Conservation (phyloP, 768 basidiomycete genomes). For the Pleurotus ostreatus region DNA sequence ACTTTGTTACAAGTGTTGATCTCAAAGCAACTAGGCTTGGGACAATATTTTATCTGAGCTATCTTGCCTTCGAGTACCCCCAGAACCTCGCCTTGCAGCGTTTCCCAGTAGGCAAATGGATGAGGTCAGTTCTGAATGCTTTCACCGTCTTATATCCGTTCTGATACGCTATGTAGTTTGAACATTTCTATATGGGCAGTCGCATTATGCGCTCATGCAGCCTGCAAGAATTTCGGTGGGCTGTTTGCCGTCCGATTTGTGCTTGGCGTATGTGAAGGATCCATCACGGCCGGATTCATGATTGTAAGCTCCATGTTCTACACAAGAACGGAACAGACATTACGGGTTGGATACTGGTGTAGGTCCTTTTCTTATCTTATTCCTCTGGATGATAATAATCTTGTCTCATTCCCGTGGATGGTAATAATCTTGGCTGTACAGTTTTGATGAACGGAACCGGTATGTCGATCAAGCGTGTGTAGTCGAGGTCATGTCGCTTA, state of each 20-base stretch:
- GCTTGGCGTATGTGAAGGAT: slow-evolving; percentile 70
- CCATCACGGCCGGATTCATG: slow-evolving; percentile 72
- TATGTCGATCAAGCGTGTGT: slow-evolving; percentile 15
- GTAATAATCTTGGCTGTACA: slow-evolving; percentile 16
- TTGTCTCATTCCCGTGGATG: too few relatives aligned
- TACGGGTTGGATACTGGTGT: slow-evolving; percentile 77
- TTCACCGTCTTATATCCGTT: not conserved
- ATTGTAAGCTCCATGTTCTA: slow-evolving; percentile 80
- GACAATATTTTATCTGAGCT: slow-evolving; percentile 71
- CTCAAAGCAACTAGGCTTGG: slow-evolving; percentile 49
- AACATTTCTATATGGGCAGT: slow-evolving; percentile 69
- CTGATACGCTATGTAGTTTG: slow-evolving; percentile 29
- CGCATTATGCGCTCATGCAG: slow-evolving; percentile 58
- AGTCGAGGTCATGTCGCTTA: not conserved
- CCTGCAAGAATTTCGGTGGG: slow-evolving; percentile 65
- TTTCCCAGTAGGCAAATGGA: slow-evolving; percentile 78
- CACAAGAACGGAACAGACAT: slow-evolving; percentile 64
- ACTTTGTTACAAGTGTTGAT: not conserved
- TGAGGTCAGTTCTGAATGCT: slow-evolving; percentile 45
- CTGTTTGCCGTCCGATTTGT: slow-evolving; percentile 62
- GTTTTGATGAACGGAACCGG: slow-evolving; percentile 78
- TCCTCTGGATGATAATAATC: not conserved
- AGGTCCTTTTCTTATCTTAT: slow-evolving; percentile 21
- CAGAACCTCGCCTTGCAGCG: slow-evolving; percentile 69
- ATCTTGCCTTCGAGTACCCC: slow-evolving; percentile 69